Evolutionary conservation across 495 filamentous ascomycete genomes (phyloP), one percentile per base, ranked within the genome.

Genomic region (Penicillium maclennaniae): DNA sequence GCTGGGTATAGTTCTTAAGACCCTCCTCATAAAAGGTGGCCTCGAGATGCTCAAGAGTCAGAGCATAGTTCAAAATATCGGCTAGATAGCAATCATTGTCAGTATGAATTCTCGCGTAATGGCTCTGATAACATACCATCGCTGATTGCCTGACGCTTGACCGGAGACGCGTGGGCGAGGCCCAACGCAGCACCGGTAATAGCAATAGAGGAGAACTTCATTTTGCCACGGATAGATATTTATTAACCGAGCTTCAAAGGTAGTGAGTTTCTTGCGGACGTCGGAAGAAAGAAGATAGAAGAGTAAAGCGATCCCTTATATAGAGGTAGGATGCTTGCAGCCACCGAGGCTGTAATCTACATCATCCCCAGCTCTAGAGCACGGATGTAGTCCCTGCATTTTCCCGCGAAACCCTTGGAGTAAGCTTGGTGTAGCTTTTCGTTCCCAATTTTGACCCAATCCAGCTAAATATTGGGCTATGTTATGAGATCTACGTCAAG

Each of bases 11-110:
- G 45, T 82, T 83, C 50, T 76, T 67, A 3, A 86, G 72, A 25
- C 78, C 82, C 56, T 83, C 64, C 27, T 71, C 68, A 59, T 86
- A 87, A 56, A 75, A 75, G 14, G 64, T 55, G 46, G 70, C 68
- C 53, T 74, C 72, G 23, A 75, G 64, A 41, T 75, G 71, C 60
- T 75, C 70, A 20, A 73, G 56, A 34, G 62, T 66, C 27, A 66
- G 48, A 16, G 62, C 60, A 52, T 66, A 66, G 47, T 70, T 72
- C 12, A 73, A 57, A 44, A 70, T 64, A 20, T 69, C 70, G 54
- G 66, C 70, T 61, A 47, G 12, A 26, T 26, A 14, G 17, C 23
- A 17, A n/a, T 20, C 2, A 6, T 14, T 54, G 25, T 36, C 21
- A 15, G 7, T 19, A 43, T 16, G 9, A 9, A 26, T 17, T 38